A percentile compares a stretch with the other conserved stretches of the same genome.
These are phyloP conservation scores for Yamadazyma paraphyllophila DNA, from an alignment of 805 yeast genomes.

Conservation along the genomic window DNA sequence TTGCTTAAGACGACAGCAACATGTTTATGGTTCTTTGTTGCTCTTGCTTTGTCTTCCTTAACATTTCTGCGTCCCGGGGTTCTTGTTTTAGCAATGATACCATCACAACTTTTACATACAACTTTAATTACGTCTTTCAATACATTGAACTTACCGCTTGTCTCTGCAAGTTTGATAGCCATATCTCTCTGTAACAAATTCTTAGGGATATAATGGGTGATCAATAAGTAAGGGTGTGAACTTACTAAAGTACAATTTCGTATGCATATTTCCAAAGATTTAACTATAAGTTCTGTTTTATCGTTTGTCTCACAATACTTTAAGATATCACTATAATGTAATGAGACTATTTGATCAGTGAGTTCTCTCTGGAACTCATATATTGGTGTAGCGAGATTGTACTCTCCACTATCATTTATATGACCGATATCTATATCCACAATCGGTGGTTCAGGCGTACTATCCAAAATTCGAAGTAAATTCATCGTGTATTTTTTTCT, in stretches of 20 bases:
- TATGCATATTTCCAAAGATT: constrained; percentile 73
- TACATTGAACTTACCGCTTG: constrained; percentile 81
- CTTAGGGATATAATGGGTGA: constrained; percentile 84
- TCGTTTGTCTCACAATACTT: constrained; percentile 72
- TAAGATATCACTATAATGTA: constrained; percentile 87
- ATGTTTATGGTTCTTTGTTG: constrained; percentile 33
- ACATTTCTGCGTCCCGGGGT: neutral
- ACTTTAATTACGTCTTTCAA: constrained; percentile 62
- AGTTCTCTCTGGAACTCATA: constrained; percentile 83
- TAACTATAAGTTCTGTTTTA: constrained; percentile 54
- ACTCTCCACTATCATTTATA: constrained; percentile 54
- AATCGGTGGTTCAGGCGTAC: constrained; percentile 81
- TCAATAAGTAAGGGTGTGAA: constrained; percentile 84
- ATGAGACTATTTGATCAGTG: constrained; percentile 85
- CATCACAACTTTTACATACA: constrained; percentile 27
- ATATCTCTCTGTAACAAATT: constrained; percentile 68
- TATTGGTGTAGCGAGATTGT: constrained; percentile 79
- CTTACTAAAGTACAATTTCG: constrained; percentile 76
- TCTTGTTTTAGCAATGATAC: neutral
- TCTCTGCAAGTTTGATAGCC: constrained; percentile 66
- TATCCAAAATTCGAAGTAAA: constrained; percentile 69
- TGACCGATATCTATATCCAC: constrained; percentile 53
- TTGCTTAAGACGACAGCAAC: constrained; percentile 71
- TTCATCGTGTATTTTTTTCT: constrained; percentile 49
- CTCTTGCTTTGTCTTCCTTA: constrained; percentile 2